Evolutionary conservation across 2,329 filamentous ascomycete species (phyloP), one percentile per base, ranked within the genome.

Genomic region (Xylaria multiplex): DNA sequence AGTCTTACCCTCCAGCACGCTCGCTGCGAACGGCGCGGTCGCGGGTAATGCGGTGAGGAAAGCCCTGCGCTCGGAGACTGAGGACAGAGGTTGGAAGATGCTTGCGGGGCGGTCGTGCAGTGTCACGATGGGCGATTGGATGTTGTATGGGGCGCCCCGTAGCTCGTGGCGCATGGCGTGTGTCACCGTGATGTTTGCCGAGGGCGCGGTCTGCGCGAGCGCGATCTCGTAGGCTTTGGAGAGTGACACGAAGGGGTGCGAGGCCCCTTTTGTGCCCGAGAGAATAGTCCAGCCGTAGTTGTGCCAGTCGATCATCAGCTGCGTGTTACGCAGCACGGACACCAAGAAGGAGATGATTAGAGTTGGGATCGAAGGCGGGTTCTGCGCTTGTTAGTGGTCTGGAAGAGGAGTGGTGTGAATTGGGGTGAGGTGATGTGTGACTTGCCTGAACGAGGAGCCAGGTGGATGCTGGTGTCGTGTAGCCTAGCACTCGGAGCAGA

Each of bases 271-370:
- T 55, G 85, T 87, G 54, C 86, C 83, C 5, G 86, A 91, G 3
- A 99, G 87, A 72, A 99, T 97, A 8, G 93, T 95, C 84, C 95
- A 97, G 72, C 95, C 96, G 79, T 97, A 98, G 80, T 99, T 99
- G 82, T 99, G 96, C 96, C 96, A 99, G 82, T 99, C 96, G 62
- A 98, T 91, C 67, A 98, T 85, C 3, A 99, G 85, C 63, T 88
- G 87, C 45, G 92, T 97, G 72, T 92, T 90, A 56, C 96, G 90
- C 57, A 97, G 78, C 71, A 89, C 86, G 73, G 92, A 92, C 54
- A 93, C 84, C 3, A 94, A 68, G 24, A 90, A 84, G 16, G 93
- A 91, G 43, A 97, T 83, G 58, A 90, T 87, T 24, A 99, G 86
- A 0, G 93, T 97, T 0, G 96, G 96, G 65, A 98, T 97, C 0